Conservation (phyloP, 1,284 basidiomycete genomes). For the Irpex lacteus region DNA sequence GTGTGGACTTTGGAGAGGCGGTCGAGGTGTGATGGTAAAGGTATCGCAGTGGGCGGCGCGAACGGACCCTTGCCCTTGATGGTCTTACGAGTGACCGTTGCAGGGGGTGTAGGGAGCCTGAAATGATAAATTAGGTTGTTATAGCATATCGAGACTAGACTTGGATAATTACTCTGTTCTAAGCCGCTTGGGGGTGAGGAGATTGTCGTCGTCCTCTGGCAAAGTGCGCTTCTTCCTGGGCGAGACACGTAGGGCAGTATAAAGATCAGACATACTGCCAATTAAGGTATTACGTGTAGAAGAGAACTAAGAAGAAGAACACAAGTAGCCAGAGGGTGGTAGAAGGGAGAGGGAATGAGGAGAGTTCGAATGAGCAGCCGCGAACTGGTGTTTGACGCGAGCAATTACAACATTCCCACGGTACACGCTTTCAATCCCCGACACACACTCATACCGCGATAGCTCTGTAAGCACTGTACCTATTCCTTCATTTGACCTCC, state of each 20-base stretch:
- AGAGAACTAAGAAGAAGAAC: slow-evolving; percentile 6
- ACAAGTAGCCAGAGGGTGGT: slow-evolving; percentile 15
- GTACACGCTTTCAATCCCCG: slow-evolving; percentile 14
- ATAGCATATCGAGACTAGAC: neutral
- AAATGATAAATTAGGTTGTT: slow-evolving; percentile 1
- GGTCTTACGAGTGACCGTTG: slow-evolving; percentile 35
- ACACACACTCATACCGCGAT: neutral
- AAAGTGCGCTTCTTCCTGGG: slow-evolving; percentile 61
- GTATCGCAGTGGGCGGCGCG: slow-evolving; percentile 22
- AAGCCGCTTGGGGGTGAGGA: slow-evolving; percentile 66
- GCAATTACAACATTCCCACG: slow-evolving; percentile 19
- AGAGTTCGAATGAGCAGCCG: slow-evolving; percentile 10
- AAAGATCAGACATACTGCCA: slow-evolving; percentile 55
- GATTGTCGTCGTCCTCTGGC: slow-evolving; percentile 45
- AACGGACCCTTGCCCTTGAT: slow-evolving; percentile 15
- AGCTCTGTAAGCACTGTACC: too few species aligned
- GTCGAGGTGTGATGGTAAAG: slow-evolving; percentile 56
- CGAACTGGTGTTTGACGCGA: slow-evolving; percentile 12
- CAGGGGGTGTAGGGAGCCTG: slow-evolving; percentile 58
- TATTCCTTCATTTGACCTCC: too few species aligned
- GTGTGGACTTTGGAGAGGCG: slow-evolving; percentile 63
- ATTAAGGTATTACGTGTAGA: slow-evolving; percentile 11
- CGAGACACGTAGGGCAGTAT: slow-evolving; percentile 57
- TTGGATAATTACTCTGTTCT: slow-evolving; percentile 46
- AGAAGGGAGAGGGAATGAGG: slow-evolving; percentile 14